Percentiles rank a stretch among this genome's conserved stretches.
phyloP scores from a whole-genome alignment of 106 monocot species.

The Dioscorea zingiberensis region DNA sequence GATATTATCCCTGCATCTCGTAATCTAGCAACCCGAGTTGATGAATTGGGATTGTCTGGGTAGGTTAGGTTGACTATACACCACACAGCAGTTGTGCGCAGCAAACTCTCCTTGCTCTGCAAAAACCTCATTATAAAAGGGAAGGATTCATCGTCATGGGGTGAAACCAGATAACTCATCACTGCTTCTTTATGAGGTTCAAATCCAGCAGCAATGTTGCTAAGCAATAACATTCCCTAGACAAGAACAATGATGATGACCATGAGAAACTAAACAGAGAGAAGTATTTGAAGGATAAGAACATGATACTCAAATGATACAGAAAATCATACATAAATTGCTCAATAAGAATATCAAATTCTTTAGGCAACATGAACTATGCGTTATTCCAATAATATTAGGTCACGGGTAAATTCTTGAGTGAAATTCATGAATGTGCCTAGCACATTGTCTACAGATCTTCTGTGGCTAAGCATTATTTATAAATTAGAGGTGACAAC shows the following conservation, averaged over 20 bases:
- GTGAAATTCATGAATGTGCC: too few relatives aligned
- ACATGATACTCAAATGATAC: neutral
- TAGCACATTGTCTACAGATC: too few relatives aligned
- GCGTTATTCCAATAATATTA: too few relatives aligned
- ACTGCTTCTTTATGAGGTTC: conserved; percentile 74
- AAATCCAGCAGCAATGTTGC: conserved; percentile 63
- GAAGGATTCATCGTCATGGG: conserved; percentile 12
- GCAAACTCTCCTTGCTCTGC: conserved; percentile 51
- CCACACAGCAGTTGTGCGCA: conserved; percentile 71
- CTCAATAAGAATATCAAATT: too few relatives aligned
- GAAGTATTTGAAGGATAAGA: too few relatives aligned
- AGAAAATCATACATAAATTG: neutral
- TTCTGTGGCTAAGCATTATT: too few relatives aligned
- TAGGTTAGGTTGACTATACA: conserved; percentile 70
- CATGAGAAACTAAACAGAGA: too few relatives aligned
- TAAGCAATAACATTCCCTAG: conserved; percentile 80
- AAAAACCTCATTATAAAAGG: conserved; percentile 45
- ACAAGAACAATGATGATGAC: neutral
- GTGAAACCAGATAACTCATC: conserved; percentile 44
- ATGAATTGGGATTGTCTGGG: conserved; percentile 28
- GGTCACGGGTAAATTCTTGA: too few relatives aligned
- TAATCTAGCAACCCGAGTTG: conserved; percentile 42
- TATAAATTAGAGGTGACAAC: too few relatives aligned
- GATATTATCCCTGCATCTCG: conserved; percentile 54
- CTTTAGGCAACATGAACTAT: too few relatives aligned